Evolutionary conservation across 345 rosid species (phyloP).

Genomic region (Mangifera indica): DNA sequence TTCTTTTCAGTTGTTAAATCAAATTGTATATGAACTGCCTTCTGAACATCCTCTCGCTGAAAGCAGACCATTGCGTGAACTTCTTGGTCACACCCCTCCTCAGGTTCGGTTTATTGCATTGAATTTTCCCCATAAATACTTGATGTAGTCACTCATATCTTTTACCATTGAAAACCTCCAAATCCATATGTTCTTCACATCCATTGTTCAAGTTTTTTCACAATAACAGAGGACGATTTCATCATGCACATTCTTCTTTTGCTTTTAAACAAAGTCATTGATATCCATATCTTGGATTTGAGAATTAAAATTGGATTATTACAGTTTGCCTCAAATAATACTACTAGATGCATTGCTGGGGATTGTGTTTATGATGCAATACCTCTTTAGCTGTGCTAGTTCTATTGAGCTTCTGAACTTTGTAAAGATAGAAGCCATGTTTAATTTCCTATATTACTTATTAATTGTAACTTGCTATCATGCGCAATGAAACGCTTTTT

Average conservation of each 20-base stretch:
- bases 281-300: background rate
- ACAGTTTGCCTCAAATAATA: background rate
- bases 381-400: background rate
- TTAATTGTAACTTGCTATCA: background rate
- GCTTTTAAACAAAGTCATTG: background rate
- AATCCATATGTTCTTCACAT: background rate
- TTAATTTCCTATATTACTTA: too few relatives aligned
- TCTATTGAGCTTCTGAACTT: background rate
- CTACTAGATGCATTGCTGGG: background rate
- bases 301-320: background rate
- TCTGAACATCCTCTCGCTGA: conserved; percentile 88
- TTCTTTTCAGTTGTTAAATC: conserved; percentile 71
- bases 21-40: conserved; percentile 90
- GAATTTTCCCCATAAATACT: background rate
- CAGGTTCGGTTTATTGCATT: conserved; percentile 47
- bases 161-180: background rate
- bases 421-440: background rate
- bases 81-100: conserved; percentile 87
- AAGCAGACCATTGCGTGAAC: conserved; percentile 75
- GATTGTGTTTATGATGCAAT: background rate
- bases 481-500: background rate
- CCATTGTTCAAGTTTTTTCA: background rate
- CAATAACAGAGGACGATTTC: background rate
- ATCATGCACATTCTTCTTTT: conserved; percentile 2
- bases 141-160: background rate